These are phyloP conservation scores for Zopfochytrium polystomum DNA, from an alignment of 371 early-diverging fungal species.

Conservation along the genomic window DNA sequence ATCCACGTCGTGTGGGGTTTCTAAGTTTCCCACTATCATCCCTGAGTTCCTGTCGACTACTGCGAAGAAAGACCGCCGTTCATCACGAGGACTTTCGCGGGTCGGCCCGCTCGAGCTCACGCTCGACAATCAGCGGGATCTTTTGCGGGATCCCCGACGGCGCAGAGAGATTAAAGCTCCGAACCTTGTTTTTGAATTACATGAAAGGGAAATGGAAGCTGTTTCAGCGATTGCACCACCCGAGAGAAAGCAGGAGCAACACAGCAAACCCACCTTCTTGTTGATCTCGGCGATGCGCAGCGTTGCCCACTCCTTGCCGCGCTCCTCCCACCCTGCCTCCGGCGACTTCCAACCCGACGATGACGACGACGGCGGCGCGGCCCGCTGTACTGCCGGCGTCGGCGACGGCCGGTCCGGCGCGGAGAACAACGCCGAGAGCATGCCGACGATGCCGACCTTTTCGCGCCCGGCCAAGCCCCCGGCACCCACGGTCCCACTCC, in stretches of 20 bases:
- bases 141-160: too few species aligned
- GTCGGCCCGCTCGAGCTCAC: too few species aligned
- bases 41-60: too few species aligned
- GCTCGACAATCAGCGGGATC: too few species aligned
- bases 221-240: neutral
- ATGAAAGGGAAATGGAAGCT: neutral
- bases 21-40: too few species aligned
- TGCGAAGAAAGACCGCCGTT: too few species aligned
- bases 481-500: neutral
- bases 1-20: too few species aligned
- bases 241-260: neutral
- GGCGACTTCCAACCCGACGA: neutral
- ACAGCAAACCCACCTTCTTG: slow-evolving; percentile 20
- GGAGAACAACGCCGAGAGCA: neutral
- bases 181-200: too few species aligned
- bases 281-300: slow-evolving; percentile 27
- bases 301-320: slow-evolving; percentile 27
- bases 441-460: neutral
- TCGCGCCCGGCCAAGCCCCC: neutral
- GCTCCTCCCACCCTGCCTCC: slow-evolving; percentile 5
- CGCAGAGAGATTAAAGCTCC: too few species aligned
- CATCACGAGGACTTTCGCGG: too few species aligned
- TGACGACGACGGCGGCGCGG: neutral
- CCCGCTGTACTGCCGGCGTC: neutral
- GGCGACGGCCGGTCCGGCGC: neutral